A percentile compares a stretch with the other conserved stretches of the same genome.
Conservation (phyloP, 768 basidiomycete species). For the Trametes cingulata region DNA sequence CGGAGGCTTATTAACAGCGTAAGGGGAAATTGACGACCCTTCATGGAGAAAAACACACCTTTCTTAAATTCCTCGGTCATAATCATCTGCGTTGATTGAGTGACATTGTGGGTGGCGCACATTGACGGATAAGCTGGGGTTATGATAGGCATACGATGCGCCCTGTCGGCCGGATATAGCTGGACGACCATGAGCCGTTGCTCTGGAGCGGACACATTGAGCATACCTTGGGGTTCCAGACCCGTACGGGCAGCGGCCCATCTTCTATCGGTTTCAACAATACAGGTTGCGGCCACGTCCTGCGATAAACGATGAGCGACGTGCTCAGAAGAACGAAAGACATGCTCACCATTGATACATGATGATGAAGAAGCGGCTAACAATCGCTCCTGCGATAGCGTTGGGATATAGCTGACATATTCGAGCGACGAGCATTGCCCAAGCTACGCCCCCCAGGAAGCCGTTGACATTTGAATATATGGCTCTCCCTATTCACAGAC, state of each 20-base stretch:
- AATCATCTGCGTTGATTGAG: slow-evolving; percentile 91
- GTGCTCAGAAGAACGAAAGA: not conserved
- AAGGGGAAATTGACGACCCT: slow-evolving; percentile 3
- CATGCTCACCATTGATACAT: slow-evolving; percentile 89
- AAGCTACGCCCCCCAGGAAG: slow-evolving; percentile 96
- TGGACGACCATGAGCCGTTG: slow-evolving; percentile 32
- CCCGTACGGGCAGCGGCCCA: slow-evolving; percentile 87
- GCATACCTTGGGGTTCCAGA: slow-evolving; percentile 94
- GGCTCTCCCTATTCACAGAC: slow-evolving; percentile 66
- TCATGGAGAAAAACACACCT: slow-evolving; percentile 49
- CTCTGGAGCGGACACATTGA: not conserved
- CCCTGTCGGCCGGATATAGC: slow-evolving; percentile 88
- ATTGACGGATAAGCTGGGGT: slow-evolving; percentile 99
- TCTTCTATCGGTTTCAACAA: slow-evolving; percentile 95
- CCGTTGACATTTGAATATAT: slow-evolving; percentile 99
- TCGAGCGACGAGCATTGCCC: slow-evolving; percentile 98
- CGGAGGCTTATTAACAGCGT: slow-evolving; percentile 59
- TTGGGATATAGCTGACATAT: slow-evolving; percentile 99
- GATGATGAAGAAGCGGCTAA: slow-evolving; percentile 97
- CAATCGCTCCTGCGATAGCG: slow-evolving; percentile 90
- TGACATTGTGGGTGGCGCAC: slow-evolving; percentile 99
- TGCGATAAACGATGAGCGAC: slow-evolving; percentile 31
- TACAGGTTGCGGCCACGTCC: slow-evolving; percentile 99
- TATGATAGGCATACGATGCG: slow-evolving; percentile 99
- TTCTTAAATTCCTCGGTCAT: slow-evolving; percentile 95